Evolutionary conservation across 192 early-diverging fungal genomes (phyloP), one percentile per base, ranked within the genome.

Genomic region (Thoreauomyces humboldtii): DNA sequence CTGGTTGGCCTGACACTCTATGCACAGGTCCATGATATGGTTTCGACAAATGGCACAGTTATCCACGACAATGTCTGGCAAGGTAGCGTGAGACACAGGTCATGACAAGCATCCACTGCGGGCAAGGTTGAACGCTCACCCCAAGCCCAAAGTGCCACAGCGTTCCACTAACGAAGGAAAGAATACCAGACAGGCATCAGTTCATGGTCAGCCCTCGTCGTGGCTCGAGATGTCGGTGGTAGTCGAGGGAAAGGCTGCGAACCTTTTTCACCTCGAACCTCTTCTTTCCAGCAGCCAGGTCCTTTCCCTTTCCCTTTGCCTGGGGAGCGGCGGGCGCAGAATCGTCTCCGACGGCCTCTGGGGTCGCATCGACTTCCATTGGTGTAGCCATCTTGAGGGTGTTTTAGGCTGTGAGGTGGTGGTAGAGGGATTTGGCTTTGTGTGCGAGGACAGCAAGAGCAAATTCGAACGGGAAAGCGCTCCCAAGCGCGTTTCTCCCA

Each of bases 1-100:
- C 77, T 96, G 96, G 71, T 96, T 95, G 5, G 94, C 96, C 72
- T 98, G 96, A 78, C 96, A 98, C 77, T 95, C 94, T 47, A 96
- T 96, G 70, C 96, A 98, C 50, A 94, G 84, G 70, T 98, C 96
- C 96, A 98, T 98, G 77, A 95, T 98, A 78, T 98, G 95, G 78
- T 98, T 98, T 70, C 94, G 86, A 76, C 96, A 98, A 81, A 98
- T 98, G 56, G 96, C 94, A 67, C 96, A 98, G 76, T 94, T 95
- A 74, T 96, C 96, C 4, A 95, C 92, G 22, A 92, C 92, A 80
- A 96, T 95, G 73, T 98, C 94, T 92, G 62, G 2, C 27, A 3
- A 2, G 50, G 7, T 15, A 2, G 9, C 9, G 9, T 41, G 9
- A 12, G 25, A 24, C 3, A 14, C 2, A 46, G 14, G 44, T 6